phyloP scores from a whole-genome alignment of 2,329 filamentous ascomycete species.

The Pezicula neosporulosa region DNA sequence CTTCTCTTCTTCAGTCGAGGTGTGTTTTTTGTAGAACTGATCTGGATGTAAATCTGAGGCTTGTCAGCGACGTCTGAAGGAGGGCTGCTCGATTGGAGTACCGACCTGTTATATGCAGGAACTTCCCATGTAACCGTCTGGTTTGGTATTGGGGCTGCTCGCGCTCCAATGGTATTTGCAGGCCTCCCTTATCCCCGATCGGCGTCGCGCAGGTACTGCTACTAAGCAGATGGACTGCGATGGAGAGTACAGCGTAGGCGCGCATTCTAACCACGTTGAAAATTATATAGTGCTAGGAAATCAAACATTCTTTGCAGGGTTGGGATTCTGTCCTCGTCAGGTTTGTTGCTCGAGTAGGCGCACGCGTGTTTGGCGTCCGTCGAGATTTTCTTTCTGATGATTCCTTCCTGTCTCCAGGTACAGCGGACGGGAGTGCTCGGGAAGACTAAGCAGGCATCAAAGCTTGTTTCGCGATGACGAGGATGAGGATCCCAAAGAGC shows the following conservation, averaged over 20 bases:
- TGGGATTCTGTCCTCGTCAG: no score
- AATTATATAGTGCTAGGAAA: not conserved
- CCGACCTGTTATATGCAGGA: slow-evolving; percentile 85
- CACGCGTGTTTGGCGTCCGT: no score
- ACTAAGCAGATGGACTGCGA: slow-evolving; percentile 21
- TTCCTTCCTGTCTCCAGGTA: no score
- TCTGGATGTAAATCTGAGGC: slow-evolving; percentile 80
- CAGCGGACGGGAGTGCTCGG: no score
- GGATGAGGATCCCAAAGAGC: no score
- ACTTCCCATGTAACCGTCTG: slow-evolving; percentile 62
- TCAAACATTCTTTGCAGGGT: no score
- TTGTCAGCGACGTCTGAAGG: slow-evolving; percentile 17
- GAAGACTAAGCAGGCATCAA: no score
- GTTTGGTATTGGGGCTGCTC: slow-evolving; percentile 13
- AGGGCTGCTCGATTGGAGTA: slow-evolving; percentile 17
- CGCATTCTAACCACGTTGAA: slow-evolving; percentile 18
- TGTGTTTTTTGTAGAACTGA: slow-evolving; percentile 76
- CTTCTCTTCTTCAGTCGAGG: slow-evolving; percentile 62
- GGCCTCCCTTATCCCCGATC: slow-evolving; percentile 12
- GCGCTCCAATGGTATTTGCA: slow-evolving; percentile 26
- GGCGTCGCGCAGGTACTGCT: slow-evolving; percentile 15
- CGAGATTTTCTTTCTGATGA: no score
- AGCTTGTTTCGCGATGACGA: no score
- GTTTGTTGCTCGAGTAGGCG: no score
- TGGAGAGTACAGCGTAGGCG: slow-evolving; percentile 10